Evolutionary conservation across 2,329 filamentous ascomycete species (phyloP).

Genomic region (Neofusicoccum kwambonambiense): DNA sequence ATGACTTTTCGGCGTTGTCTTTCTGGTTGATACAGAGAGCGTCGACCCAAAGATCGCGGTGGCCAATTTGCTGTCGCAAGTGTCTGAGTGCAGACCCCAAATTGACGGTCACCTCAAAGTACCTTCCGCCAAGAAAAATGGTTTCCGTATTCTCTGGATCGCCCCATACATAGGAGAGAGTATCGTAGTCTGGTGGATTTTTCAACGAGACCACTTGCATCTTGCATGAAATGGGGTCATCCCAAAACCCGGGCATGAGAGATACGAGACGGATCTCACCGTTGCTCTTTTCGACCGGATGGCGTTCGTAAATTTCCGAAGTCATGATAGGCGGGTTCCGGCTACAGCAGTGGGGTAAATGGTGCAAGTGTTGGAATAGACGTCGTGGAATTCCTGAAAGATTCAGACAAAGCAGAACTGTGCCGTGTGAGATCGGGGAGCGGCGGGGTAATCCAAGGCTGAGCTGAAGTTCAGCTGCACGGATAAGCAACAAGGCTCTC

Average conservation of each 20-base stretch:
- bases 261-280: background rate
- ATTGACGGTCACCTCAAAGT: background rate
- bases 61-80: background rate
- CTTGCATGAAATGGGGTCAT: background rate
- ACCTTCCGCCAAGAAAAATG: background rate
- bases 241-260: background rate
- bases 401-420: too few relatives aligned
- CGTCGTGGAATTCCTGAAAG: too few relatives aligned
- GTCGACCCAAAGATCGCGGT: background rate
- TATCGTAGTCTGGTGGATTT: background rate
- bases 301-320: background rate
- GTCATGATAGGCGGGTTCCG: background rate
- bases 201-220: conserved; percentile 7
- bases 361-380: too few relatives aligned
- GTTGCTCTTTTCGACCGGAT: background rate
- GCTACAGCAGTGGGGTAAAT: too few relatives aligned
- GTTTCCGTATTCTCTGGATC: background rate
- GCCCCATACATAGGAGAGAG: conserved; percentile 20
- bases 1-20: background rate
- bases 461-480: background rate
- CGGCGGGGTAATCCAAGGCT: background rate
- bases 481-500: background rate
- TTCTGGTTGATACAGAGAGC: background rate
- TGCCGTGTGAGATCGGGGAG: background rate
- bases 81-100: background rate